phyloP scores from a whole-genome alignment of 176 grass and related monocot species.

The Melocanna baccifera region DNA sequence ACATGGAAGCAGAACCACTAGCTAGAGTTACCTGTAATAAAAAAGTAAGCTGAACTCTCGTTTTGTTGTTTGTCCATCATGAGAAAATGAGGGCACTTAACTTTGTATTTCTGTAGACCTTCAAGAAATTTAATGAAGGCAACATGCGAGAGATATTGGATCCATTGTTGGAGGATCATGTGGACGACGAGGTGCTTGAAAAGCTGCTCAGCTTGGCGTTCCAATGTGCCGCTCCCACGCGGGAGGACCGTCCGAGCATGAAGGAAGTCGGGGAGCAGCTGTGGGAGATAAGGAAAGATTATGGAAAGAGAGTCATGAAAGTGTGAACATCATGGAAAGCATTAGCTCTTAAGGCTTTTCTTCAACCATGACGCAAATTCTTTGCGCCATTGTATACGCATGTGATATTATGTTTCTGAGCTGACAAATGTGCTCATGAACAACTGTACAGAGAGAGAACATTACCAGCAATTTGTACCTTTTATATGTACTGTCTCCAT shows the following conservation, averaged over 20 bases:
- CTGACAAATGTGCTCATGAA: not conserved
- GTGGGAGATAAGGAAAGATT: slow-evolving; percentile 92
- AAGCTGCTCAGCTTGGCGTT: slow-evolving; percentile 73
- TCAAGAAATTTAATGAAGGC: slow-evolving; percentile 87
- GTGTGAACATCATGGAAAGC: slow-evolving; percentile 11
- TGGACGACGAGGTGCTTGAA: slow-evolving; percentile 58
- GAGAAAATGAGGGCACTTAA: not conserved
- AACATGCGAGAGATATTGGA: slow-evolving; percentile 76
- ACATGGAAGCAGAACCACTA: not conserved
- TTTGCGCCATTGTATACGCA: not conserved
- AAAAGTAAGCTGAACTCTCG: not conserved
- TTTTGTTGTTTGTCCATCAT: not conserved
- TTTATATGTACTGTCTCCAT: not conserved
- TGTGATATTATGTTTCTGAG: slow-evolving; percentile 16
- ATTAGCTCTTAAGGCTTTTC: not conserved
- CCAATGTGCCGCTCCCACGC: slow-evolving; percentile 74
- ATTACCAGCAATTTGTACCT: not conserved
- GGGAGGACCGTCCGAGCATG: slow-evolving; percentile 79
- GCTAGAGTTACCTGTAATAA: not conserved
- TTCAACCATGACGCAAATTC: not conserved
- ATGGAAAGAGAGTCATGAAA: slow-evolving; percentile 43
- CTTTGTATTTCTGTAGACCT: slow-evolving; percentile 47
- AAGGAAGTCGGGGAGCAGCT: slow-evolving; percentile 86
- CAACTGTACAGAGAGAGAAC: not conserved
- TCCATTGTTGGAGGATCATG: slow-evolving; percentile 63